Evolutionary conservation across 2,329 filamentous ascomycete genomes (phyloP), one percentile per base, ranked within the genome.

Genomic region (Zasmidium angulare): DNA sequence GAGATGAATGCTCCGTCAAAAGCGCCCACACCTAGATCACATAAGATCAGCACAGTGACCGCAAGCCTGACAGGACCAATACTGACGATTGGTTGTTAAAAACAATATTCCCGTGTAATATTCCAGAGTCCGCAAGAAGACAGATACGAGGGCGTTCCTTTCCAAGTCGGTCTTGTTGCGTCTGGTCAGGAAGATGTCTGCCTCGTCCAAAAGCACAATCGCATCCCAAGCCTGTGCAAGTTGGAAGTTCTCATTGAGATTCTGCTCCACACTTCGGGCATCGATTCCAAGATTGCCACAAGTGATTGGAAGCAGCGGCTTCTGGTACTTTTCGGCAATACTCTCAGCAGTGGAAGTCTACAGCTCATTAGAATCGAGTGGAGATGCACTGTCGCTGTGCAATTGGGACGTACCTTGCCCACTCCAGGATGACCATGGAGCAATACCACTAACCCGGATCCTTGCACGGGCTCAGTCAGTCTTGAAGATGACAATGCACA

Each of bases 151-250:
- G 61, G 77, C 77, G 64, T 81, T 81, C 10, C 78, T 74, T 62
- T 75, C 69, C 6, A 80, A 69, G 58, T 80, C 77, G 24, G 76
- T 68, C 2, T 72, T 64, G 21, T 64, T 72, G 36, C 78, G 74
- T 26, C 74, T 68, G 64, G 76, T 73, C 22, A 78, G 68, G 65
- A 78, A 77, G 21, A 77, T 68, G 53, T 82, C 77, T 43, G 79
- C 81, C 57, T 82, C 80, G 66, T 83, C 81, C 17, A 83, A 75
- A 2, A 84, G 76, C 0, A 83, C 72, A 2, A 84, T 76, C 12
- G 79, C 79, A 40, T 80, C 78, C 81, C 81, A 84, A 12, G 19
- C 7, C 19, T 49, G 46, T 7, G 46, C 46, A 22, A 22, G 20
- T 22, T 22, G 23, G 20, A 49, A 49, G 9, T 20, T 23, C 17